phyloP scores from a whole-genome alignment of 331 rosid genomes.

The Ulmus americana region DNA sequence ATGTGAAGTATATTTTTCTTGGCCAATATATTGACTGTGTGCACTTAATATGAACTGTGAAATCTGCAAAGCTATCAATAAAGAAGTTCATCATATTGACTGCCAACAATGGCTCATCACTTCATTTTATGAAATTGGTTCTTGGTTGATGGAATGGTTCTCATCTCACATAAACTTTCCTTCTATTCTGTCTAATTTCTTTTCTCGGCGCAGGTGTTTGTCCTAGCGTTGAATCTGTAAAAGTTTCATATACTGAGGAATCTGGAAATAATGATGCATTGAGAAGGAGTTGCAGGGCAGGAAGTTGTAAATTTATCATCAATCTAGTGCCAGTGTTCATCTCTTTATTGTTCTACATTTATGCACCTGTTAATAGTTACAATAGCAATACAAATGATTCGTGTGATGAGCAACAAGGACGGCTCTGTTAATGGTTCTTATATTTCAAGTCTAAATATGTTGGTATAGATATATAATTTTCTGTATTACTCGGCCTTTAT shows the following conservation, averaged over 20 bases:
- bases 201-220: background rate
- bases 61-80: background rate
- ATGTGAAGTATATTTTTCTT: background rate
- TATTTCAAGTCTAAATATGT: too few species aligned
- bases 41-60: background rate
- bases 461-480: too few species aligned
- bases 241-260: background rate
- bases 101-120: background rate
- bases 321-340: background rate
- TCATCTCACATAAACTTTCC: background rate
- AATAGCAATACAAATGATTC: background rate
- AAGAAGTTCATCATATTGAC: slow-evolving; percentile 1
- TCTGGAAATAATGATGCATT: background rate
- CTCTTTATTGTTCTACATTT: background rate
- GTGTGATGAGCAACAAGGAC: background rate
- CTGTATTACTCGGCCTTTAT: too few species aligned
- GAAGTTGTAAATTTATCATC: background rate
- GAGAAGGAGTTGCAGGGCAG: background rate
- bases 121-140: background rate
- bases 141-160: background rate
- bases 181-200: too few species aligned
- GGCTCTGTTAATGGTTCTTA: background rate
- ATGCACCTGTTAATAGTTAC: background rate
- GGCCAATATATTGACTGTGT: background rate
- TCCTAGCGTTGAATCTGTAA: background rate